Evolutionary conservation across 495 filamentous ascomycete genomes (phyloP).

Genomic region (Penicillium nucicola): DNA sequence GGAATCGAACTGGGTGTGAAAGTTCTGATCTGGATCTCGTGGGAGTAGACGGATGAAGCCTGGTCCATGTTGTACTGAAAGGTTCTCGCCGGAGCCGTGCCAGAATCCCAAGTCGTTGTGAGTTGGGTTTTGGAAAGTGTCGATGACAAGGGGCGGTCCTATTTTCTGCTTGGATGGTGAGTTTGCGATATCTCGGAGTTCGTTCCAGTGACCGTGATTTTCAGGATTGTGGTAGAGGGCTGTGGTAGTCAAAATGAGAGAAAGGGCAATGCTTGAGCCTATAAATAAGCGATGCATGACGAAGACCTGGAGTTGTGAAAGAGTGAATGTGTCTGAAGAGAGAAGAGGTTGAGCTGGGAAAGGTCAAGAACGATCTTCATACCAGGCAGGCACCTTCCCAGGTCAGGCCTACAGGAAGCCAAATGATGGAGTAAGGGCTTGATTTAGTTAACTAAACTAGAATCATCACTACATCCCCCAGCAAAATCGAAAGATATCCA

Average conservation of each 20-base stretch:
- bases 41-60: constrained; percentile 56
- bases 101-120: constrained; percentile 66
- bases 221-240: neutral
- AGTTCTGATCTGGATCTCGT: constrained; percentile 65
- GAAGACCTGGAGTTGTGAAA: neutral
- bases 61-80: constrained; percentile 49
- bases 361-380: neutral
- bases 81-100: constrained; percentile 66
- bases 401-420: no score
- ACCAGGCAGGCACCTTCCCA: no score
- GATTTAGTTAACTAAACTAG: no score
- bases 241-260: neutral
- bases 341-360: neutral
- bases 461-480: no score
- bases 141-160: constrained; percentile 53
- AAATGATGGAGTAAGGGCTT: no score
- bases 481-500: no score
- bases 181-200: neutral
- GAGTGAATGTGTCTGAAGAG: neutral
- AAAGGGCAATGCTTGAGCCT: neutral
- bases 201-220: constrained; percentile 2
- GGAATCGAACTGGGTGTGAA: constrained; percentile 61
- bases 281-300: constrained; percentile 7
- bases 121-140: constrained; percentile 55
- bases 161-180: neutral